These are phyloP conservation scores for Penicillium sp. DNA, from an alignment of 2,329 filamentous ascomycete species.

Conservation along the genomic window DNA sequence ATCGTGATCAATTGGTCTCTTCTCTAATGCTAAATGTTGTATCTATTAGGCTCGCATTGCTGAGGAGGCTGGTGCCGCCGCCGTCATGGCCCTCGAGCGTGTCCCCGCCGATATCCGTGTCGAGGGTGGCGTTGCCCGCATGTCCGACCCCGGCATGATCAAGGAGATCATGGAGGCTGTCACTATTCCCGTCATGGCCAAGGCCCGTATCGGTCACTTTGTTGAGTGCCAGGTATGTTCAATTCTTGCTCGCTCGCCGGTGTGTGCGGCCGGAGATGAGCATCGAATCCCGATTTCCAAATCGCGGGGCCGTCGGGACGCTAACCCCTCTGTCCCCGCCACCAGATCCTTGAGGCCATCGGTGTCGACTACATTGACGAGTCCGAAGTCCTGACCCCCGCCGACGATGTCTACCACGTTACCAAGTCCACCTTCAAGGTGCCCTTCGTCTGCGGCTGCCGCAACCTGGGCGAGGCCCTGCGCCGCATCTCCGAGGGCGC, in stretches of 20 bases:
- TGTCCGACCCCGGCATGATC: conserved; percentile 95
- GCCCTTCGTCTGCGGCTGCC: conserved; percentile 95
- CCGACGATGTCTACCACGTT: conserved; percentile 87
- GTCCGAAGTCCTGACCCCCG: conserved; percentile 94
- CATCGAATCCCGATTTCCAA: neutral
- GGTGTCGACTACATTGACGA: conserved; percentile 98
- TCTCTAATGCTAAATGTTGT: neutral
- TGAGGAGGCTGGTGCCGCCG: conserved; percentile 91
- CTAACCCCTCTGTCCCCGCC: conserved; percentile 2
- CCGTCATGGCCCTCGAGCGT: conserved; percentile 98
- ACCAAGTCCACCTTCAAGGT: conserved; percentile 80
- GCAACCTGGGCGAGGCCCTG: conserved; percentile 90
- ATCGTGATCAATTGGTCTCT: neutral
- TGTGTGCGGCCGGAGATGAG: neutral
- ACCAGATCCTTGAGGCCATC: conserved; percentile 85
- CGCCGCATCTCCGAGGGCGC: conserved; percentile 89
- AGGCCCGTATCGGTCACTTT: conserved; percentile 95
- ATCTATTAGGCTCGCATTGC: conserved; percentile 79
- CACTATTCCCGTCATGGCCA: conserved; percentile 98
- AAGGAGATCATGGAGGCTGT: conserved; percentile 92
- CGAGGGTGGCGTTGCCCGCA: conserved; percentile 90
- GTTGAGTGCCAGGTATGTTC: conserved; percentile 80
- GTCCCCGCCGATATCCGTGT: conserved; percentile 94
- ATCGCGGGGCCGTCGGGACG: conserved; percentile 4
- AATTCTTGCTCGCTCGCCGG: neutral